Evolutionary conservation across 345 rosid genomes (phyloP).

Genomic region (Trapa bicornis): DNA sequence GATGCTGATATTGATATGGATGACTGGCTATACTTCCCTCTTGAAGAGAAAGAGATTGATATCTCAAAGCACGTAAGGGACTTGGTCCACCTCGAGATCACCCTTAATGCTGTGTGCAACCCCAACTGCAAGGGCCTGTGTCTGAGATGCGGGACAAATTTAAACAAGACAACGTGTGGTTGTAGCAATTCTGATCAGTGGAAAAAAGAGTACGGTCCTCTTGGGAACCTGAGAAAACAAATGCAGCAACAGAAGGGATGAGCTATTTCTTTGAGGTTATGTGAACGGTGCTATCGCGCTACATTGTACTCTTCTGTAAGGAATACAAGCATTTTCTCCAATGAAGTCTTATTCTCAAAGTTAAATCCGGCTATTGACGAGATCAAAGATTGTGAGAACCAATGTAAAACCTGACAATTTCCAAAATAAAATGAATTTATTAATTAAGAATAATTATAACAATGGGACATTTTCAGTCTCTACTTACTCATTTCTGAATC

Average conservation of each 20-base stretch:
- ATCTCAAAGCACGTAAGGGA: conserved; percentile 79
- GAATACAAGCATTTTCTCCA: no score
- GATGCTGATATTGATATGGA: conserved; percentile 66
- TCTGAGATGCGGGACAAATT: conserved; percentile 61
- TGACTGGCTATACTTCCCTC: conserved; percentile 63
- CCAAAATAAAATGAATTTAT: no score
- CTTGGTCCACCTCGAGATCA: conserved; percentile 67
- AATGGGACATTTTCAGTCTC: no score
- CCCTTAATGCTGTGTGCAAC: conserved; percentile 50
- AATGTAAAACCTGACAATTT: no score
- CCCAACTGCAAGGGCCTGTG: conserved; percentile 71
- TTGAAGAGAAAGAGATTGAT: conserved; percentile 54
- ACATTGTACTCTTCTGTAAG: no score
- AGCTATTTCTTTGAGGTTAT: no score
- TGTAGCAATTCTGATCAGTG: conserved; percentile 36
- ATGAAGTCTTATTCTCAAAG: no score
- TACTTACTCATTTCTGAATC: no score
- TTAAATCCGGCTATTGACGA: no score
- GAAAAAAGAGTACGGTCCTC: conserved; percentile 49
- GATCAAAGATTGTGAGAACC: no score
- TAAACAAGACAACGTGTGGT: conserved; percentile 48
- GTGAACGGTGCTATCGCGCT: no score
- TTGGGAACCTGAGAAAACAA: conserved; percentile 49
- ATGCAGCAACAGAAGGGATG: conserved; percentile 14
- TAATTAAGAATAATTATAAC: no score